Base-by-base conservation (phyloP, 176 grass and related monocot genomes). In the Oryza nivara region DNA sequence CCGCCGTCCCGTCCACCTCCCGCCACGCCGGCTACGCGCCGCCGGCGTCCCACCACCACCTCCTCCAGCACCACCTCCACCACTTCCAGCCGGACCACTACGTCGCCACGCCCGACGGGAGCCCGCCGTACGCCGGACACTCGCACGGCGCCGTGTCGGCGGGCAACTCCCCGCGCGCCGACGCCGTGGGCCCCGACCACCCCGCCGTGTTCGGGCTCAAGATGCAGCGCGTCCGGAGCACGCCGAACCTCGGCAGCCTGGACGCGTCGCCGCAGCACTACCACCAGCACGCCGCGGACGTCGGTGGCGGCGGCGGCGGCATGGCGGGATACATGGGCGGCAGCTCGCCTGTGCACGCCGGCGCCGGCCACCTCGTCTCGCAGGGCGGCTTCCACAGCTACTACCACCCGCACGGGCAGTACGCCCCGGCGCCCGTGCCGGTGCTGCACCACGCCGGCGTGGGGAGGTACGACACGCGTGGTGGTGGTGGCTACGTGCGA, bases 201-300 rank as follows among this genome's bases (percentile, higher is more conserved):
- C 13, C 56, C 19, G 17, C 56, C 19, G 23, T 66, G n/a, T 76
- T 60, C 15, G 49, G 84, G 13, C 17, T 72, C 2, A 74, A 89
- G 74, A 85, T 94, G 81, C 81, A 89, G 26, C 89, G 92, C 6
- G 89, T 94, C 19, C 87, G 82, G 78, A 94, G 89, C 90, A 74
- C 87, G 58, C 90, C 90, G 3, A 90, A 92, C 9, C 87, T 92
- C 17, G 54, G 84, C 61, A 78, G 76, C 10, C 73, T 84, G 35
- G 70, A 80, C 58, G 80, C 44, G 46, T 64, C 80, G 9, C 40
- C 70, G 28, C 86, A 73, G 4, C 15, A 67, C 20, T 40, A 82
- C 80, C 81, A 80, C 6, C 78, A 77, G 25, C 67, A 76, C 35
- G 78, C 56, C 20, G 80, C 41, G 20, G 83, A 75, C 28, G 9